Conservation (phyloP, 2,329 filamentous ascomycete species). For the Xylariaceae sp. region DNA sequence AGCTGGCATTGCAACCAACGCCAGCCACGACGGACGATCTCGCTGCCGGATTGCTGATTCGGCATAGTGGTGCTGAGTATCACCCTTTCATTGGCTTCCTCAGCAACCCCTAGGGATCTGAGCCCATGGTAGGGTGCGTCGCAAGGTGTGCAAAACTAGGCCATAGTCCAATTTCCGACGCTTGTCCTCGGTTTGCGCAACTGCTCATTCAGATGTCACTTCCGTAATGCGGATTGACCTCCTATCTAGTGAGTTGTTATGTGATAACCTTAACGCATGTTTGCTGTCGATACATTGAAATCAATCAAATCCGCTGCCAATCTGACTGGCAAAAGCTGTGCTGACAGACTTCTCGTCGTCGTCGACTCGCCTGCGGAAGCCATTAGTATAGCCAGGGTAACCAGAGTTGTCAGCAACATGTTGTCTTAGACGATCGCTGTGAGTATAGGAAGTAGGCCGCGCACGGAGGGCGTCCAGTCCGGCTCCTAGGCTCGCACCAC, state of each 20-base stretch:
- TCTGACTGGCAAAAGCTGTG: constrained; percentile 95
- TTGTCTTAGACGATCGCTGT: constrained; percentile 90
- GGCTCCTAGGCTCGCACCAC: constrained; percentile 83
- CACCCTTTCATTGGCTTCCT: constrained; percentile 7
- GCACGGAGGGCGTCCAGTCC: constrained; percentile 78
- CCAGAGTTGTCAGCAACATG: constrained; percentile 84
- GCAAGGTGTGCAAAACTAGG: constrained; percentile 24
- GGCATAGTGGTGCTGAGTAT: constrained; percentile 3
- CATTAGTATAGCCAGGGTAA: constrained; percentile 70
- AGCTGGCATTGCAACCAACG: constrained; percentile 2
- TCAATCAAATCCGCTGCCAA: constrained; percentile 63
- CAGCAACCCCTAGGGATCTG: constrained; percentile 8
- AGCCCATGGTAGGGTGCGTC: constrained; percentile 7
- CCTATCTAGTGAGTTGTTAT: constrained; percentile 16
- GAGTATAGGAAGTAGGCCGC: constrained; percentile 69
- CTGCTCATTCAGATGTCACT: constrained; percentile 19
- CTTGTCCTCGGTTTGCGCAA: constrained; percentile 17
- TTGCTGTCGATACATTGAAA: constrained; percentile 24
- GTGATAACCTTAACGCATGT: constrained; percentile 18
- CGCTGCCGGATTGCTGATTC: constrained; percentile 6
- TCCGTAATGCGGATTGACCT: constrained; percentile 16
- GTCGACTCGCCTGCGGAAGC: constrained; percentile 76
- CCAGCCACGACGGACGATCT: constrained; percentile 1
- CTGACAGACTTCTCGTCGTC: constrained; percentile 96
- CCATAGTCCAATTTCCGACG: constrained; percentile 20